Evolutionary conservation across 345 rosid species (phyloP).

Genomic region (Eucalyptus sp.): DNA sequence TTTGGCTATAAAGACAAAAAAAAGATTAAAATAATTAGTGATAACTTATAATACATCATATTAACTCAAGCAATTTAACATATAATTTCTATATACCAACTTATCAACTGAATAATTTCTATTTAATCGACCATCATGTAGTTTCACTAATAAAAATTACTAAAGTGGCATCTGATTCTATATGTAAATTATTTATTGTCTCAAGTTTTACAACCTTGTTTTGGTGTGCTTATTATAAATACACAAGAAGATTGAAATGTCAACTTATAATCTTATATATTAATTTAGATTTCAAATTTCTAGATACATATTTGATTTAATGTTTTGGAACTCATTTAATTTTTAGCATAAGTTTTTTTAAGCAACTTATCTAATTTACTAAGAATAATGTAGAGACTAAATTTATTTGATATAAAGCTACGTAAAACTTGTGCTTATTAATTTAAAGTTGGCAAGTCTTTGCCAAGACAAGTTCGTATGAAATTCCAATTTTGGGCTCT

Average conservation of each 20-base stretch:
- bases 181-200: neutral
- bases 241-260: neutral
- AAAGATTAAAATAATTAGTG: too few species aligned
- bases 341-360: too few species aligned
- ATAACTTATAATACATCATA: neutral
- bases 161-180: neutral
- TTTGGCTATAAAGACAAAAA: too few species aligned
- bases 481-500: too few species aligned
- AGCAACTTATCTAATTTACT: neutral
- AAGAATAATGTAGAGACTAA: neutral
- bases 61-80: neutral
- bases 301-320: neutral
- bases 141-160: neutral
- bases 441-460: too few species aligned
- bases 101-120: neutral
- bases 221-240: neutral
- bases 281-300: neutral
- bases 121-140: neutral
- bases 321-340: neutral
- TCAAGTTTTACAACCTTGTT: neutral
- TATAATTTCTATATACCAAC: neutral
- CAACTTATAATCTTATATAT: too few species aligned
- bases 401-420: too few species aligned
- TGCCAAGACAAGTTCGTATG: too few species aligned
- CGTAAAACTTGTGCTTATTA: too few species aligned